Percentiles rank a stretch among this genome's conserved stretches.
Conservation (phyloP, 139 green algal genomes). For the Diplosphaera chodatii region DNA sequence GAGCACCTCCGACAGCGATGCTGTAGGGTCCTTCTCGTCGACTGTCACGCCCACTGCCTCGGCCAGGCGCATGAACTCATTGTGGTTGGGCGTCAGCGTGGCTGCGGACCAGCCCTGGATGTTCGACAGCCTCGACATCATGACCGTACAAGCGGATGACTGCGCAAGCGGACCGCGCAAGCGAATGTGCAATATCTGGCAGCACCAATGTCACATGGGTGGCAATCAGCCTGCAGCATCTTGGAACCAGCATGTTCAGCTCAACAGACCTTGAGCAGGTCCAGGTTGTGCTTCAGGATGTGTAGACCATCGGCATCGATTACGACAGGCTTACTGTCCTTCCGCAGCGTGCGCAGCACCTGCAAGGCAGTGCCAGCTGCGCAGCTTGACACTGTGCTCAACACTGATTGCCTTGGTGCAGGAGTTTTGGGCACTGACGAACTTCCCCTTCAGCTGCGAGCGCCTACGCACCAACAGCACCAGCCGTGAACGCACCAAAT, state of each 20-base stretch:
- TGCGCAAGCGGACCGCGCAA: no score
- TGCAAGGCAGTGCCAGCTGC: neutral
- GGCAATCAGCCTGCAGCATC: no score
- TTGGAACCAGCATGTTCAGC: no score
- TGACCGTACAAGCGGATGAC: no score
- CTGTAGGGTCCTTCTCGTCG: neutral
- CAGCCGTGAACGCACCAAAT: no score
- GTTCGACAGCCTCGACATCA: no score
- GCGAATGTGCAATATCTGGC: no score
- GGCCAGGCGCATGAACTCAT: neutral
- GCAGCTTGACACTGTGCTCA: neutral
- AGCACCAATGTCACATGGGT: no score
- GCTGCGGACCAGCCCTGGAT: neutral
- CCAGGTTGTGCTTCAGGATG: slow-evolving; percentile 28
- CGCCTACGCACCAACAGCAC: no score
- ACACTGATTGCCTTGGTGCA: neutral
- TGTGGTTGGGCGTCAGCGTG: neutral
- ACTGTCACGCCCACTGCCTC: neutral
- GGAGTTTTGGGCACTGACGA: no score
- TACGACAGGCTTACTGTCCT: slow-evolving; percentile 33
- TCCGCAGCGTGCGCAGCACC: slow-evolving; percentile 23
- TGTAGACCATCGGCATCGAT: slow-evolving; percentile 62
- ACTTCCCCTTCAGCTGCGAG: no score
- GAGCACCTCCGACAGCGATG: neutral
- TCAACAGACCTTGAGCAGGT: neutral